Base-by-base conservation (phyloP, 2,329 filamentous ascomycete species). In the Epichloe uncinata region DNA sequence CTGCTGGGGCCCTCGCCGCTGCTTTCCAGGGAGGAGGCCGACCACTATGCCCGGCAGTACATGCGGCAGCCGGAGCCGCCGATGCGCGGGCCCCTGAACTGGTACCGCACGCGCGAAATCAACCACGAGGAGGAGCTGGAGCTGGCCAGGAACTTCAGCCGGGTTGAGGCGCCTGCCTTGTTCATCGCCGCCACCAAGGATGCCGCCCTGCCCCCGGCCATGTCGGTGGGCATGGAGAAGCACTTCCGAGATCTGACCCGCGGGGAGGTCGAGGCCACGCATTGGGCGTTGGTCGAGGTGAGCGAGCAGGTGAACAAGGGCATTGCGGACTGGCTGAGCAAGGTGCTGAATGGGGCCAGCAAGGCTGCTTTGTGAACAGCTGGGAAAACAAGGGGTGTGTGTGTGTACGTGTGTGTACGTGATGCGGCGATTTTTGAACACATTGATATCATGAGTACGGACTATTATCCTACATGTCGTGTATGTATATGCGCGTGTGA, bases 231-330 rank as follows among this genome's bases (percentile, higher is more conserved):
- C 0, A 95, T 95, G 87, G 81, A 81, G 18, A 70, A 73, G 55
- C 69, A 71, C 54, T 79, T 91, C 52, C 75, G 78, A 2, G 74
- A 79, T 44, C 66, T 94, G 60, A 84, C 78, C 7, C 73, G 75
- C 53, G 74, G 69, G 8, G 78, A 85, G 62, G 82, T 95, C 7
- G 49, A 82, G 36, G 75, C 84, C 0, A 72, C 75, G 16, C 93
- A 97, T 67, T 97, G 91, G 91, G 86, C 84, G 43, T 68, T 95
- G 62, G 82, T 80, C 72, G 79, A 95, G 71, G 78, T 77, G 55
- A 75, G 84, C 0, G 77, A 73, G 20, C 78, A 84, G 58, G 78
- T 87, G 3, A 96, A 96, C 65, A 64, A 62, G 46, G 69, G 81
- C 53, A 73, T 95, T 57, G 73, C 70, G 50, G 72, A 75, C 51